Percentiles rank a stretch among this genome's conserved stretches.
These are phyloP conservation scores for Coemansia sp. DNA, from an alignment of 192 early-diverging fungal genomes.

Conservation along the genomic window DNA sequence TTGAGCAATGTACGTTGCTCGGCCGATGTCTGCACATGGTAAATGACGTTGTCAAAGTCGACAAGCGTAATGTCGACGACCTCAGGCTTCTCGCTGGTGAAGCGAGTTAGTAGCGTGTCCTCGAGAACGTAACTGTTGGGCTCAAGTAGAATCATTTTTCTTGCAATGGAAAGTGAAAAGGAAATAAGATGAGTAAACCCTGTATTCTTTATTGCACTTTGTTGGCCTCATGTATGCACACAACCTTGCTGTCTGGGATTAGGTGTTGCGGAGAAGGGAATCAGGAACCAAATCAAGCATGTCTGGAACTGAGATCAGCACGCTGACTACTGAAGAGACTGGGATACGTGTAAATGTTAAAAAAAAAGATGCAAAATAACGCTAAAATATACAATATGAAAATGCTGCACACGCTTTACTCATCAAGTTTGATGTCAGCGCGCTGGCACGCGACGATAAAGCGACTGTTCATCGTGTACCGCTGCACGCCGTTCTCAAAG, in stretches of 20 bases:
- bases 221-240: neutral
- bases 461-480: slow-evolving; percentile 38
- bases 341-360: neutral
- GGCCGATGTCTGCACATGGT: slow-evolving; percentile 71
- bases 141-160: slow-evolving; percentile 58
- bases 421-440: slow-evolving; percentile 39
- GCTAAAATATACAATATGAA: slow-evolving; percentile 11
- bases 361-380: neutral
- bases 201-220: neutral
- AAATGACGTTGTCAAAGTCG: slow-evolving; percentile 97
- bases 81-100: slow-evolving; percentile 69
- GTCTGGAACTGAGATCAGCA: neutral
- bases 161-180: neutral
- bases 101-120: slow-evolving; percentile 63
- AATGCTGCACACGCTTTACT: neutral
- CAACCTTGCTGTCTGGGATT: neutral
- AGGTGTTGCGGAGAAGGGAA: neutral
- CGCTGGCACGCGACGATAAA: slow-evolving; percentile 46
- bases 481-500: slow-evolving; percentile 33
- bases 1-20: slow-evolving; percentile 54
- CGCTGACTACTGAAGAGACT: neutral
- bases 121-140: slow-evolving; percentile 62
- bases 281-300: neutral
- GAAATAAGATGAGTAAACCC: slow-evolving; percentile 5
- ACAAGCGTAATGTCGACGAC: slow-evolving; percentile 78